Base-by-base conservation (phyloP, 1,284 basidiomycete species). In the Anthracocystis panici-leucophaei region DNA sequence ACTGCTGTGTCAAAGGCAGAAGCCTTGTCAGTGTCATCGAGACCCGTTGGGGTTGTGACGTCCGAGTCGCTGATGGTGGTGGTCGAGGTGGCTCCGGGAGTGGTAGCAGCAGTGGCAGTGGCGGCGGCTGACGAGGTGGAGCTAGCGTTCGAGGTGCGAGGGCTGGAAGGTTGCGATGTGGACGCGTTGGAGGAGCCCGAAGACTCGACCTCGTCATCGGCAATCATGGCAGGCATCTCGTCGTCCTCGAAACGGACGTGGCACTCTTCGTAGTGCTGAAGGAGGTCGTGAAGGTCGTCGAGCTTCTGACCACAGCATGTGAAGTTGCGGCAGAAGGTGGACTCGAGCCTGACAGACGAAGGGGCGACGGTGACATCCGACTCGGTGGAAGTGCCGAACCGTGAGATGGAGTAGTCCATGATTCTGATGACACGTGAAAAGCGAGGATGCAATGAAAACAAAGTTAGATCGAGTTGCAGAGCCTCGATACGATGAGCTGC, bases 241-340 rank as follows among this genome's bases (percentile, higher is more conserved):
- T 84, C 82, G 48, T 82, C 83, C 31, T 85, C 82, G 61, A 83
- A 83, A 23, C 79, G 77, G 40, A 84, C 83, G 48, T 85, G 83
- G 57, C 80, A 77, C 44, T 84, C 83, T 56, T 85, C 83, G 70
- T 85, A 85, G 61, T 85, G 83, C 52, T 84, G 82, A 10, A 85
- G 75, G 8, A 85, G 76, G 54, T 85, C 83, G 65, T 85, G 83
- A 2, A 85, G 66, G 51, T 85, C 82, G 31, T 79, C 82, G 44
- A 85, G 76, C 31, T 67, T 77, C 44, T 78, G 72, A 25, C 83
- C 83, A 48, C 83, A 85, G 59, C 83, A 85, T 33, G 78, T 79
- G 63, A 83, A 85, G 65, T 84, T 80, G 62, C 82, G 77, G 69
- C 83, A 85, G 57, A 85, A 85, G 12, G 82, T 84, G 18, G 80